These are phyloP conservation scores for Colletotrichum lentis DNA, from an alignment of 2,329 filamentous ascomycete species.

Conservation along the genomic window DNA sequence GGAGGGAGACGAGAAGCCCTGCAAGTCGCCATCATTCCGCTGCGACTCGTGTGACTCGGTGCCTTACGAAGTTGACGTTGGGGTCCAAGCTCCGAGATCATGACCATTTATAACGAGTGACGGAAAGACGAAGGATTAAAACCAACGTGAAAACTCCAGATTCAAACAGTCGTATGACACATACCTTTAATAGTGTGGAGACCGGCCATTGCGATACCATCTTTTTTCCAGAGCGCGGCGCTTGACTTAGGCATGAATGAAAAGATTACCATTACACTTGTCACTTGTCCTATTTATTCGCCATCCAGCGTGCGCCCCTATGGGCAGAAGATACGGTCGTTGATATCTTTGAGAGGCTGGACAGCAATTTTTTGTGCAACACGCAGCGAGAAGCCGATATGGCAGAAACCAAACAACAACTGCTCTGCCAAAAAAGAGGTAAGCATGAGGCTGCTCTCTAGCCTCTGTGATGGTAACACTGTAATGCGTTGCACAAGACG, in stretches of 20 bases:
- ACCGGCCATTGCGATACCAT: slow-evolving; percentile 32
- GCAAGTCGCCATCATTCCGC: slow-evolving; percentile 25
- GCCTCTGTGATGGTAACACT: too few relatives aligned
- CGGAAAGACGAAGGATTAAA: too few relatives aligned
- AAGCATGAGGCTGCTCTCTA: too few relatives aligned
- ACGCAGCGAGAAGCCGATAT: neutral
- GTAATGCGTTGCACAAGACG: neutral
- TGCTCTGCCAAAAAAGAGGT: neutral
- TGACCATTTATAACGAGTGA: slow-evolving; percentile 12
- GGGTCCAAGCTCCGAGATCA: neutral
- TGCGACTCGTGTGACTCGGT: slow-evolving; percentile 18
- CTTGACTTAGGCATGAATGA: slow-evolving; percentile 15
- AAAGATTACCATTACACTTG: neutral
- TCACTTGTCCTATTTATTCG: neutral
- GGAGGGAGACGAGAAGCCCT: slow-evolving; percentile 27
- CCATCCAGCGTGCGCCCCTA: neutral
- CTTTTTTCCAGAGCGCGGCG: slow-evolving; percentile 30
- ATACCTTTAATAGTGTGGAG: slow-evolving; percentile 24
- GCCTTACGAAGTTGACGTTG: slow-evolving; percentile 10
- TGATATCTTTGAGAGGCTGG: too few relatives aligned
- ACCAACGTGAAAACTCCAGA: neutral
- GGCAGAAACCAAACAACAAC: too few relatives aligned
- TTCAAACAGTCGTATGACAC: neutral
- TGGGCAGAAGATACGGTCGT: too few relatives aligned
- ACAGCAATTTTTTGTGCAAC: too few relatives aligned